These are phyloP conservation scores for Coemansia aciculifera DNA, from an alignment of 192 early-diverging fungal species.

Conservation along the genomic window DNA sequence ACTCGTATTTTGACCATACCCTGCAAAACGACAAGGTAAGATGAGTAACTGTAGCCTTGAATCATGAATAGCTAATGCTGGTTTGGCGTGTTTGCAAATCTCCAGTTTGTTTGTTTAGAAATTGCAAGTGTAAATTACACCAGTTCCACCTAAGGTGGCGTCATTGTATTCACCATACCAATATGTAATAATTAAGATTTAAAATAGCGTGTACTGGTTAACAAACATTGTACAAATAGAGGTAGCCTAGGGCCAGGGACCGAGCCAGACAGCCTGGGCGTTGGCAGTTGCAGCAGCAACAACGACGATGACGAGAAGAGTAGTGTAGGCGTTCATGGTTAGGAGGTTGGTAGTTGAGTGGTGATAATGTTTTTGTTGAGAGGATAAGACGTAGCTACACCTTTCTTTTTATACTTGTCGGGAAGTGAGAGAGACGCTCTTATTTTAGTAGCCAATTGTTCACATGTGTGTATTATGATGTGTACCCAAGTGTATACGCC, in stretches of 20 bases:
- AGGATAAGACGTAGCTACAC: too few relatives aligned
- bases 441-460: too few relatives aligned
- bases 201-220: background rate
- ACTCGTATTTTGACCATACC: too few relatives aligned
- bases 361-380: background rate
- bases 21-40: too few relatives aligned
- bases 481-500: background rate
- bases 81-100: too few relatives aligned
- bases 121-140: too few relatives aligned
- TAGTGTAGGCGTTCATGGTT: conserved; percentile 1
- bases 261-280: conserved; percentile 4
- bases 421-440: too few relatives aligned
- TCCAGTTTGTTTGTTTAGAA: too few relatives aligned
- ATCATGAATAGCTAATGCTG: too few relatives aligned
- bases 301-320: background rate
- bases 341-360: background rate
- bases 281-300: conserved; percentile 6
- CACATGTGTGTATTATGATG: background rate
- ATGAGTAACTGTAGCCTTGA: too few relatives aligned
- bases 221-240: background rate
- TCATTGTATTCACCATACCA: too few relatives aligned
- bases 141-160: too few relatives aligned
- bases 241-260: background rate
- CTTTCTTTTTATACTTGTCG: background rate
- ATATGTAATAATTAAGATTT: background rate